Evolutionary conservation across 805 yeast species (phyloP), one percentile per base, ranked within the genome.

Genomic region (Wickerhamomyces chaumierensis): DNA sequence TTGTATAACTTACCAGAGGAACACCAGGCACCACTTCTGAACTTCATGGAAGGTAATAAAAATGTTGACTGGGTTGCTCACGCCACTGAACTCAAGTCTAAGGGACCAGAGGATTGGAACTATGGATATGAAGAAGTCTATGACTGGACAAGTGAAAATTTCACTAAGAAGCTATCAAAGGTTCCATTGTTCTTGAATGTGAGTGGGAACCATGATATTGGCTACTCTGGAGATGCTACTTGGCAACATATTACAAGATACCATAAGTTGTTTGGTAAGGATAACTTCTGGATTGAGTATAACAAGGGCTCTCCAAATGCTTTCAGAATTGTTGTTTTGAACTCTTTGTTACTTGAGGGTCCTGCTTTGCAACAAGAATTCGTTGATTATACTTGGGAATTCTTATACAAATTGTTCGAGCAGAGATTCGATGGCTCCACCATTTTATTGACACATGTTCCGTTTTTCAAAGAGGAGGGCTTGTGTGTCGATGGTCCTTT

Each of bases 141-240:
- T 45, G 81, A 79, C 49, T 83, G 94, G 94, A 63, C 68, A 31
- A 51, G 68, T 20, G 56, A 59, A 17, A 49, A 60, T 18, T 48
- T 48, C 37, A 41, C 35, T 7, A 52, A 49, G 31, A 23, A 34
- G 31, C 49, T 58, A 47, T 63, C 56, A 17, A 66, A 69, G 28
- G 75, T 73, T 42, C 88, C 85, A 11, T 60, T 83, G 29, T 75
- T 90, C 52, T 71, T 86, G 43, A 92, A 92, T 56, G 63, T 92
- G 35, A 79, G 94, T 2, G 98, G 98, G 2, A 92, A 92, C 56
- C 98, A 92, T 56, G 98, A 92, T 57, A 78, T 90, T 36, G 98
- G 98, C 0, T 90, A 92, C 56, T 74, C 83, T 36, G 97, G 97
- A 1, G 98, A 92, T 58, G 85, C 94, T 32, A 87, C 95, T 0